Evolutionary conservation across 345 rosid species (phyloP).

Genomic region (Trapa bicornis): DNA sequence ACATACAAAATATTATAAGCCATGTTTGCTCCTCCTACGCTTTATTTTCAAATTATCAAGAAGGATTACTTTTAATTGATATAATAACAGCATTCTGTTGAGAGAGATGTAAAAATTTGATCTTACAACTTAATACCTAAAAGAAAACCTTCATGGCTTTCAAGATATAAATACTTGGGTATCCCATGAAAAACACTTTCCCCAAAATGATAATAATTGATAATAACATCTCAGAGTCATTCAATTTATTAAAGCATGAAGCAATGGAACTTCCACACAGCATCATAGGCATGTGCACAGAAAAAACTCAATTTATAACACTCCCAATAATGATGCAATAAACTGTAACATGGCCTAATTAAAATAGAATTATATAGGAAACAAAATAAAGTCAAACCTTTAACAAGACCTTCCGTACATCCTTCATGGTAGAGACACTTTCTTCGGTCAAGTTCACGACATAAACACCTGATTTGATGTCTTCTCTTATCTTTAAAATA

Average conservation of each 20-base stretch:
- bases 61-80: neutral
- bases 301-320: neutral
- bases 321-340: neutral
- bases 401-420: constrained; percentile 59
- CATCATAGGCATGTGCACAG: neutral
- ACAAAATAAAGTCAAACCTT: constrained; percentile 41
- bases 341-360: neutral
- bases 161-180: neutral
- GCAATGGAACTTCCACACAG: neutral
- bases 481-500: constrained; percentile 80
- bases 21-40: neutral
- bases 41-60: too few species aligned
- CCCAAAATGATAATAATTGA: neutral
- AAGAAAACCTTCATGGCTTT: too few species aligned
- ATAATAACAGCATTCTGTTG: neutral
- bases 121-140: too few species aligned
- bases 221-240: neutral
- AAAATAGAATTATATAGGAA: neutral
- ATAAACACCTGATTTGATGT: constrained; percentile 83
- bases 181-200: neutral
- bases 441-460: constrained; percentile 83
- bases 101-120: neutral
- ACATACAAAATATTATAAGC: neutral
- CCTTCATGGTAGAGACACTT: constrained; percentile 66
- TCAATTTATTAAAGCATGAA: neutral